phyloP scores from a whole-genome alignment of 345 rosid genomes.

The Rhodamnia rubescens region DNA sequence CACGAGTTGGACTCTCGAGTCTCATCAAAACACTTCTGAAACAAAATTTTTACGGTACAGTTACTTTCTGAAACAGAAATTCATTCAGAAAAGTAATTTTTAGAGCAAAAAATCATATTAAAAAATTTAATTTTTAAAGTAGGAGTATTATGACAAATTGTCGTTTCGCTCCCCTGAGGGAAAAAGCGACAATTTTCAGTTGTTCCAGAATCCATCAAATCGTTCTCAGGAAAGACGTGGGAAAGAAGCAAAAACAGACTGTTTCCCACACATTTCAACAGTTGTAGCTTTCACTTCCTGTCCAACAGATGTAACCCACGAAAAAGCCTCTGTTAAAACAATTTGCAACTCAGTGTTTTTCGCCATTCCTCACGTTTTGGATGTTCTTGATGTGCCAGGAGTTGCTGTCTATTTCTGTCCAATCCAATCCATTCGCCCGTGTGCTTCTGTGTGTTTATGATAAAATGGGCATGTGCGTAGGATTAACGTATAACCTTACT shows the following conservation, averaged over 20 bases:
- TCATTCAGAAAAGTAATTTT: too few relatives aligned
- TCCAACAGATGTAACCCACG: not conserved
- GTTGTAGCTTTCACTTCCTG: not conserved
- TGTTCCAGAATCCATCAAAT: slow-evolving; percentile 21
- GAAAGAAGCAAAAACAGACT: slow-evolving; percentile 34
- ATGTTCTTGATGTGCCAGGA: not conserved
- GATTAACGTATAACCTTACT: not conserved
- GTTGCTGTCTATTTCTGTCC: not conserved
- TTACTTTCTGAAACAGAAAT: too few relatives aligned
- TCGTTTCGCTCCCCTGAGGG: not conserved
- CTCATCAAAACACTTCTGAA: too few relatives aligned
- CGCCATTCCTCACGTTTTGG: not conserved
- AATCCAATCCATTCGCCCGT: not conserved
- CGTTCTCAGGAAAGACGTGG: slow-evolving; percentile 24
- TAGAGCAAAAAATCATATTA: too few relatives aligned
- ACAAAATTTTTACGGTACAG: too few relatives aligned
- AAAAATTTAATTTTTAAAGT: too few relatives aligned
- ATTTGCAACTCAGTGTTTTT: not conserved
- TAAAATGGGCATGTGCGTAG: not conserved
- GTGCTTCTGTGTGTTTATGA: not conserved
- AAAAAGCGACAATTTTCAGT: slow-evolving; percentile 10
- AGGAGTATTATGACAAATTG: too few relatives aligned
- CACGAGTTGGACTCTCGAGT: too few relatives aligned
- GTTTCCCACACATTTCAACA: not conserved
- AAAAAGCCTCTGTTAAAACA: not conserved